A percentile compares a stretch with the other conserved stretches of the same genome.
Conservation (phyloP, 805 yeast genomes). For the Yarrowia deformans region DNA sequence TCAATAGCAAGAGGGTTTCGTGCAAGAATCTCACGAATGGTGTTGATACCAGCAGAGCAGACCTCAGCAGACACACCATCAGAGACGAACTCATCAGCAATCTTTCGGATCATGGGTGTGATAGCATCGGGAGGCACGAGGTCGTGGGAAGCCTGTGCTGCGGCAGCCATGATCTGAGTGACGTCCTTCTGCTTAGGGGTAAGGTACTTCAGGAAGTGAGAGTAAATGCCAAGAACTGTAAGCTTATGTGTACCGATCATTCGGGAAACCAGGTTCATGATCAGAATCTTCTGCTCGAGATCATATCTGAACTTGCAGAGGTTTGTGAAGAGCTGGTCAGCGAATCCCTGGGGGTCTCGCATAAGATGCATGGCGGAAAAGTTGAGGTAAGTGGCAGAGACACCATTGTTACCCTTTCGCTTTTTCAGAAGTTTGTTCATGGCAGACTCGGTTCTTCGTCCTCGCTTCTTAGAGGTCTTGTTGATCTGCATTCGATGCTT, state of each 20-base stretch:
- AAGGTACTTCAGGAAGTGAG: slow-evolving; percentile 84
- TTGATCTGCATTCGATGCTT: slow-evolving; percentile 84
- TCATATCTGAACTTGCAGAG: slow-evolving; percentile 74
- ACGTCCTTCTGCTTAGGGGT: slow-evolving; percentile 95
- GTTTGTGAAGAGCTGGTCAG: slow-evolving; percentile 82
- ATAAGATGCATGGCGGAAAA: slow-evolving; percentile 93
- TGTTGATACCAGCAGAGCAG: slow-evolving; percentile 96
- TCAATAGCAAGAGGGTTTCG: slow-evolving; percentile 97
- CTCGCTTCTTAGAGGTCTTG: slow-evolving; percentile 80
- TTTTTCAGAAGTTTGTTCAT: slow-evolving; percentile 72
- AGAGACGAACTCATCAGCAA: slow-evolving; percentile 96
- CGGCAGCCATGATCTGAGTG: slow-evolving; percentile 94
- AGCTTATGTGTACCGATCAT: slow-evolving; percentile 94
- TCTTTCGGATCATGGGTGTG: slow-evolving; percentile 79
- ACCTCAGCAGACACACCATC: slow-evolving; percentile 99
- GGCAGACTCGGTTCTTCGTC: slow-evolving; percentile 79
- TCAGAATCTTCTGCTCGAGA: slow-evolving; percentile 85
- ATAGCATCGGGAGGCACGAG: slow-evolving; percentile 95
- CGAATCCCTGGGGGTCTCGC: slow-evolving; percentile 98
- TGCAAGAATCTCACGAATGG: slow-evolving; percentile 89
- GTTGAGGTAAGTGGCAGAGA: slow-evolving; percentile 74
- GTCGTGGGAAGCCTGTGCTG: slow-evolving; percentile 96
- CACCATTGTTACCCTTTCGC: slow-evolving; percentile 55
- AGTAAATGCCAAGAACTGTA: slow-evolving; percentile 86
- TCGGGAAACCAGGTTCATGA: slow-evolving; percentile 87